Conservation (phyloP, 345 rosid species). For the Sisymbrium irio region DNA sequence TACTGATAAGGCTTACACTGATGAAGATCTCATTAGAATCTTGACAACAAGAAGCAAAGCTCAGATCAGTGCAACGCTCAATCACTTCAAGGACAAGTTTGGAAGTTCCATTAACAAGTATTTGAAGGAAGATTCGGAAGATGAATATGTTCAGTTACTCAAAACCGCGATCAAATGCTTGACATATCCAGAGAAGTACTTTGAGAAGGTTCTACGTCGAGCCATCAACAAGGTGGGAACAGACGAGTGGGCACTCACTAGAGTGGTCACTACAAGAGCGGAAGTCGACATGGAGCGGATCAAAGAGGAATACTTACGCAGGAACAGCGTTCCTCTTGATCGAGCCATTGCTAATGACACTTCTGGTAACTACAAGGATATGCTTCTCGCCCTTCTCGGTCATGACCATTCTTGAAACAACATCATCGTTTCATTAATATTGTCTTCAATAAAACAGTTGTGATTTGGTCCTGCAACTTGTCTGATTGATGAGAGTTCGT, state of each 20-base stretch:
- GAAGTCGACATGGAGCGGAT: conserved; percentile 81
- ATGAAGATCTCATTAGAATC: conserved; percentile 84
- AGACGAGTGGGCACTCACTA: conserved; percentile 78
- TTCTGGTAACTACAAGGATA: conserved; percentile 70
- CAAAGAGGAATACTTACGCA: conserved; percentile 72
- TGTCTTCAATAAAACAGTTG: too few relatives aligned
- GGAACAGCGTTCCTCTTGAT: conserved; percentile 76
- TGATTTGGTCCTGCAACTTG: too few relatives aligned
- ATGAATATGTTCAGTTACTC: conserved; percentile 66
- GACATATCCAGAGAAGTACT: conserved; percentile 85
- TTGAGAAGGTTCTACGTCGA: conserved; percentile 67
- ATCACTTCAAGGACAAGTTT: conserved; percentile 64
- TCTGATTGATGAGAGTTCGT: too few relatives aligned
- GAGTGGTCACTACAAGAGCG: conserved; percentile 75
- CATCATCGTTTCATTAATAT: too few relatives aligned
- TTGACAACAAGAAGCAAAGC: conserved; percentile 82
- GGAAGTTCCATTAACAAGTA: conserved; percentile 77
- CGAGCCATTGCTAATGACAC: conserved; percentile 66
- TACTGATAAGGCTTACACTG: conserved; percentile 58
- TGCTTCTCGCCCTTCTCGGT: too few relatives aligned
- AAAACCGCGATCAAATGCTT: conserved; percentile 73
- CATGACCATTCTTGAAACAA: too few relatives aligned
- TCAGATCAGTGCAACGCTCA: conserved; percentile 70
- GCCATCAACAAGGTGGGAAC: conserved; percentile 80
- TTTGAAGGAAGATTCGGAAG: conserved; percentile 61